These are phyloP conservation scores for Uncinocarpus reesii DNA, from an alignment of 2,329 filamentous ascomycete genomes.

Conservation along the genomic window DNA sequence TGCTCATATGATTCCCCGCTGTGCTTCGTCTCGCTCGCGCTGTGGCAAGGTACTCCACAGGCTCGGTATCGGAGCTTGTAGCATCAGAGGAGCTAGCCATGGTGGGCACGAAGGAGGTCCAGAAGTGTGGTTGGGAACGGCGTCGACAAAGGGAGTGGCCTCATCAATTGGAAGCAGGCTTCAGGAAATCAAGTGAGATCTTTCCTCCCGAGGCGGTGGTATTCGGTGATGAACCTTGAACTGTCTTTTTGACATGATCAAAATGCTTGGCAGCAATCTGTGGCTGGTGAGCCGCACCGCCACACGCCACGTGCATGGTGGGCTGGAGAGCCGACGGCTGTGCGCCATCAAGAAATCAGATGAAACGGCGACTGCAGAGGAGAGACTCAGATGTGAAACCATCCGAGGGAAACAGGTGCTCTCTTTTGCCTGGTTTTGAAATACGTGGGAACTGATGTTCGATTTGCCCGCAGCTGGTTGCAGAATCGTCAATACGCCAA, in stretches of 20 bases:
- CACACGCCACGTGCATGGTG: constrained; percentile 4
- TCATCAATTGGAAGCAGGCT: too few relatives aligned
- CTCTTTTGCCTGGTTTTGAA: too few relatives aligned
- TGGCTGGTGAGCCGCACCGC: constrained; percentile 9
- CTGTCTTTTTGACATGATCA: not conserved
- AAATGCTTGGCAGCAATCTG: not conserved
- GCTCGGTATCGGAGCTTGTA: constrained; percentile 5
- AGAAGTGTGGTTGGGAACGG: too few relatives aligned
- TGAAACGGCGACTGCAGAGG: constrained; percentile 7
- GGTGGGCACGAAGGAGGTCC: too few relatives aligned
- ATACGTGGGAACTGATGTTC: too few relatives aligned
- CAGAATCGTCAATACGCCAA: not conserved
- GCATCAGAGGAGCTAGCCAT: constrained; percentile 10
- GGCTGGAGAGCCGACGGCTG: not conserved
- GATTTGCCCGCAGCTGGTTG: not conserved
- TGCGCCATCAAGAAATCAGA: not conserved
- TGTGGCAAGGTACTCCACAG: constrained; percentile 52
- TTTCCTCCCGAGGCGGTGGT: not conserved
- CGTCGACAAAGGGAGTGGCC: too few relatives aligned
- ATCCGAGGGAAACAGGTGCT: too few relatives aligned
- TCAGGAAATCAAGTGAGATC: too few relatives aligned
- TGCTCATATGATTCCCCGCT: constrained; percentile 73
- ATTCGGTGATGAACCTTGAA: not conserved
- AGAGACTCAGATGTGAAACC: constrained; percentile 10
- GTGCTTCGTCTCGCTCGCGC: constrained; percentile 66